Base-by-base conservation (phyloP, 257 asterid genomes). In the Knoxia roxburghii region DNA sequence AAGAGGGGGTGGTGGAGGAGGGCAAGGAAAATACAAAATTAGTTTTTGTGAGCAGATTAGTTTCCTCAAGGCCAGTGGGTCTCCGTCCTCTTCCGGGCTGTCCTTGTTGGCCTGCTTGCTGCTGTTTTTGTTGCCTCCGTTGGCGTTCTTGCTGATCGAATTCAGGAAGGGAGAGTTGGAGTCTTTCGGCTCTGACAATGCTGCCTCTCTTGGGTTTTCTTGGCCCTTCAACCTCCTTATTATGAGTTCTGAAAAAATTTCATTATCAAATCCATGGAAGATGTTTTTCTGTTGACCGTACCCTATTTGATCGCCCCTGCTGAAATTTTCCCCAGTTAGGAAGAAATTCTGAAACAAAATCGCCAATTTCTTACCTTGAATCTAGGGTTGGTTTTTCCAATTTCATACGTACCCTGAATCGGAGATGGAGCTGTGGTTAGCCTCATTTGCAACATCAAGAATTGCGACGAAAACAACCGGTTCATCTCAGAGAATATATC, bases 281-380 rank as follows among this genome's bases (percentile, higher is more conserved):
- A 88, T 46, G 80, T 78, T 88, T 68, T 73, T 37, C 10, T 30
- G 35, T 27, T 55, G 52, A 7, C 71, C 57, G 4, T 45, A 50
- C 51, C 69, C 58, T 41, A 64, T 35, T 8, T 54, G 24, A n/a
- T 9, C 64, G 29, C 8, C 64, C 63, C 20, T 53, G 55, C 13
- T 27, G 61, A 13, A 83, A 85, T 52, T 83, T 86, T 61, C 96
- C n/a, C n/a, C 96, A 2, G 94, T 91, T 1, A 86, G 75, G 80
- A 81, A 75, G 68, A 84, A 86, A 37, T 56, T 73, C 93, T 88
- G 73, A 60, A 11, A 50, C 18, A 13, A 53, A 2, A 61, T 17
- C 14, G 50, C n/a, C 8, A 56, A 13, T n/a, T n/a, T n/a, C n/a
- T 24, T 56, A 21, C 52, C 12, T 2, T n/a, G 14, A 10, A 5